Evolutionary conservation across 768 basidiomycete species (phyloP).

Genomic region (Lactifluus rugatus): DNA sequence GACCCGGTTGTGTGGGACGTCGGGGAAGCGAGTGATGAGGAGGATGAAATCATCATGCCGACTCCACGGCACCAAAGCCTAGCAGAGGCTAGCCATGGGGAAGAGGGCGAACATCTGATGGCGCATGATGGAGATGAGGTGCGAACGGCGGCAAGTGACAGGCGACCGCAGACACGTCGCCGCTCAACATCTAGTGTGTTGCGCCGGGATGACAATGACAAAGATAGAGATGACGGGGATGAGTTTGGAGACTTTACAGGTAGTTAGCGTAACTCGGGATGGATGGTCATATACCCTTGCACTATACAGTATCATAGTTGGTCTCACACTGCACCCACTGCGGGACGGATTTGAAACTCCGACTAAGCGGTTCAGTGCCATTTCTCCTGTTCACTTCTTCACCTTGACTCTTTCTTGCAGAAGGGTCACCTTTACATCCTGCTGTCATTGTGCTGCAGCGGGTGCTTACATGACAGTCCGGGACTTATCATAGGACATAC

Average conservation of each 20-base stretch:
- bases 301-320: too few species aligned
- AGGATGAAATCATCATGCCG: slow-evolving; percentile 35
- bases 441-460: not conserved
- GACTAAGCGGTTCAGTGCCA: too few species aligned
- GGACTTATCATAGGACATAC: not conserved
- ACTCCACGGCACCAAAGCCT: slow-evolving; percentile 28
- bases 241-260: slow-evolving; percentile 13
- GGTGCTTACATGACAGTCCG: not conserved
- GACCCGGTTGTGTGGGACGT: slow-evolving; percentile 55
- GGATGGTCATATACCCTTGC: too few species aligned
- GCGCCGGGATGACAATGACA: not conserved
- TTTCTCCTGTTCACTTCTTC: too few species aligned
- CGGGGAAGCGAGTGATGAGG: slow-evolving; percentile 63
- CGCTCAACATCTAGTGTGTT: slow-evolving; percentile 14
- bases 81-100: slow-evolving; percentile 2
- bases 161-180: slow-evolving; percentile 7
- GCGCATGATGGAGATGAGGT: slow-evolving; percentile 28
- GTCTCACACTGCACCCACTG: too few species aligned
- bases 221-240: not conserved
- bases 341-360: slow-evolving; percentile 2
- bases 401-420: too few species aligned
- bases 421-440: not conserved
- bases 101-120: slow-evolving; percentile 38
- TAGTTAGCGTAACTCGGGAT: not conserved
- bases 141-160: slow-evolving; percentile 1